A percentile compares a stretch with the other conserved stretches of the same genome.
Conservation (phyloP, 2,329 filamentous ascomycete species). For the Ophiostoma triangulosporum region DNA sequence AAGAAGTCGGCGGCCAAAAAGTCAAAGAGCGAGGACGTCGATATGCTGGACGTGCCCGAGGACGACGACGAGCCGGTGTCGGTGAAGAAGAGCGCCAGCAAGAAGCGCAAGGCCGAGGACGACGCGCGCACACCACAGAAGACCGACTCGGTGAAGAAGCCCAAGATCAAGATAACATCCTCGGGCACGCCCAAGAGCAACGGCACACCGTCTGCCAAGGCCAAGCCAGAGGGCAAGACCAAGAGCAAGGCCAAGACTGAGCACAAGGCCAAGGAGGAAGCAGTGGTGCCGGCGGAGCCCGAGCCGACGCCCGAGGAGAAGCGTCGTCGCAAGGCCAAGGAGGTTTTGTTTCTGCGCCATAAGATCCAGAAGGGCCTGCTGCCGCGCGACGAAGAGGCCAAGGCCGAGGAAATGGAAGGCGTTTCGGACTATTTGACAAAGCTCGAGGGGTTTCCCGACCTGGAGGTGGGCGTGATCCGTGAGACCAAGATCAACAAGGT, state of each 20-base stretch:
- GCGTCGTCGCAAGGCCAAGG: slow-evolving; percentile 48
- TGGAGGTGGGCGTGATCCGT: slow-evolving; percentile 81
- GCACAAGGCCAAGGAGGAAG: slow-evolving; percentile 22
- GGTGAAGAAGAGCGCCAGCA: slow-evolving; percentile 36
- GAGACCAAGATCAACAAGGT: slow-evolving; percentile 98
- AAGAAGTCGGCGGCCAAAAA: slow-evolving; percentile 38
- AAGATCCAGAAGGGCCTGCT: slow-evolving; percentile 91
- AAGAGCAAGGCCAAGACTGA: slow-evolving; percentile 5
- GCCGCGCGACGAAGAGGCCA: slow-evolving; percentile 69
- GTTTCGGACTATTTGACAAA: slow-evolving; percentile 70
- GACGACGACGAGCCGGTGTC: slow-evolving; percentile 32
- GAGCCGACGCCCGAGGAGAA: slow-evolving; percentile 46
- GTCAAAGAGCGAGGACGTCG: slow-evolving; percentile 47
- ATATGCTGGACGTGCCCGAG: slow-evolving; percentile 41
- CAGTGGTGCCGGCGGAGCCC: slow-evolving; percentile 35
- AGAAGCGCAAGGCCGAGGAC: slow-evolving; percentile 83
- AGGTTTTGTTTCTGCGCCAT: slow-evolving; percentile 87
- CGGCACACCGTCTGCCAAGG: slow-evolving; percentile 26
- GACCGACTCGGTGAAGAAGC: slow-evolving; percentile 51
- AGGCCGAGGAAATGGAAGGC: slow-evolving; percentile 66
- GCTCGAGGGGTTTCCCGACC: slow-evolving; percentile 64
- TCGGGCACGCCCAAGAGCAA: slow-evolving; percentile 34
- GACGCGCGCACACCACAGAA: slow-evolving; percentile 27
- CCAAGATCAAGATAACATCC: slow-evolving; percentile 50
- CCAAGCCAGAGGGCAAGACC: slow-evolving; percentile 28